These are phyloP conservation scores for Saturnispora gosingensis DNA, from an alignment of 805 yeast genomes.

Conservation along the genomic window DNA sequence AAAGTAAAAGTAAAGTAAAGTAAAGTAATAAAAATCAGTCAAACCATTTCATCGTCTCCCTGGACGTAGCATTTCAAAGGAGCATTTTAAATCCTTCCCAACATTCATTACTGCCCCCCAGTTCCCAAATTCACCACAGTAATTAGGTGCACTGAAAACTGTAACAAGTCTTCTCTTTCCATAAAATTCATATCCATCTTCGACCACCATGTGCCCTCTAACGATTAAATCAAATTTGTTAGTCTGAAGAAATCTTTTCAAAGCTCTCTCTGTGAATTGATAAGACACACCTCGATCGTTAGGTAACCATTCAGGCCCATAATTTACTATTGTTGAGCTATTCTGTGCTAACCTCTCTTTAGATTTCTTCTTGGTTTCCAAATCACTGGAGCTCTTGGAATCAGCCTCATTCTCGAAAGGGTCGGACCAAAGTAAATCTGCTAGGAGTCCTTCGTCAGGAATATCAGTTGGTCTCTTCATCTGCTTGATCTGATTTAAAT, in stretches of 20 bases:
- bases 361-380: neutral
- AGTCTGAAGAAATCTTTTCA: slow-evolving; percentile 54
- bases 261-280: slow-evolving; percentile 65
- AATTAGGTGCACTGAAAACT: slow-evolving; percentile 75
- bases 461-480: slow-evolving; percentile 77
- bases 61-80: slow-evolving; percentile 64
- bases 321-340: slow-evolving; percentile 1
- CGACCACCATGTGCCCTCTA: slow-evolving; percentile 85
- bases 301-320: slow-evolving; percentile 53
- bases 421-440: slow-evolving; percentile 78
- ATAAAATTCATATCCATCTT: slow-evolving; percentile 80
- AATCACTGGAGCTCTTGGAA: neutral
- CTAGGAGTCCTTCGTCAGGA: slow-evolving; percentile 69
- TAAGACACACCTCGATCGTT: slow-evolving; percentile 80
- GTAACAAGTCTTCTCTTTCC: slow-evolving; percentile 68
- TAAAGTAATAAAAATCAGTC: neutral
- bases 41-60: slow-evolving; percentile 2
- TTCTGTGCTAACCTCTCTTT: neutral
- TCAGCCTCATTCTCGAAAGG: slow-evolving; percentile 40
- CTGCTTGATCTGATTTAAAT: slow-evolving; percentile 57
- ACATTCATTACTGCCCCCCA: slow-evolving; percentile 78
- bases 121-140: slow-evolving; percentile 73
- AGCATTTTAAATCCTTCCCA: slow-evolving; percentile 56
- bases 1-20: neutral
- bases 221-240: slow-evolving; percentile 71